Evolutionary conservation across 306 rosid species (phyloP).

Genomic region (Rosa persica): DNA sequence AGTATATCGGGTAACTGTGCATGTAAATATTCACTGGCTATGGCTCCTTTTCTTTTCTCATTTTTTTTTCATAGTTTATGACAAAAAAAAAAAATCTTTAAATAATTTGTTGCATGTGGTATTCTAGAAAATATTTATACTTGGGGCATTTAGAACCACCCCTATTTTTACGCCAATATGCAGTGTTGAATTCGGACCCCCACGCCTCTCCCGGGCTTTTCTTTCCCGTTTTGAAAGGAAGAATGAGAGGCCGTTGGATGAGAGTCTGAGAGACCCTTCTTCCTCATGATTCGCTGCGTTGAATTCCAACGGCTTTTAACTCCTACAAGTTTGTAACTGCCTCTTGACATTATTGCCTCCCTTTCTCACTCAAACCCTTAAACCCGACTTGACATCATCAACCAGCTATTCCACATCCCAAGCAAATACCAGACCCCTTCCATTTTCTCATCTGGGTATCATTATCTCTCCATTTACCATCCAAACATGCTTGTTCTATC

Average conservation of each 20-base stretch:
- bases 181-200: conserved; percentile 11
- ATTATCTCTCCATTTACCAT: neutral
- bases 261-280: conserved; percentile 11
- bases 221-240: conserved; percentile 37
- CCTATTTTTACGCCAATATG: neutral
- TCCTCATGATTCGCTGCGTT: conserved; percentile 31
- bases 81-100: too few relatives aligned
- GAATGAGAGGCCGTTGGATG: conserved; percentile 23
- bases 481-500: neutral
- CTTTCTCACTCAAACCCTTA: conserved; percentile 15
- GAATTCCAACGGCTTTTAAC: conserved; percentile 27
- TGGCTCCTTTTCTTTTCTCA: too few relatives aligned
- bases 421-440: neutral
- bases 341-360: conserved; percentile 29
- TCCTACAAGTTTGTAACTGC: conserved; percentile 35
- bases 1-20: too few relatives aligned
- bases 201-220: conserved; percentile 22
- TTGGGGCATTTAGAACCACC: neutral
- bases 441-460: conserved; percentile 1
- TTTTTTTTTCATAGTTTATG: too few relatives aligned
- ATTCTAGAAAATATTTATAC: too few relatives aligned
- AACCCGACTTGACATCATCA: neutral
- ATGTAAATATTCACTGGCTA: too few relatives aligned
- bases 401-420: neutral
- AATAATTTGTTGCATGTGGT: too few relatives aligned